Conservation (phyloP, 1,284 basidiomycete species). For the Veloboletus limbatus region DNA sequence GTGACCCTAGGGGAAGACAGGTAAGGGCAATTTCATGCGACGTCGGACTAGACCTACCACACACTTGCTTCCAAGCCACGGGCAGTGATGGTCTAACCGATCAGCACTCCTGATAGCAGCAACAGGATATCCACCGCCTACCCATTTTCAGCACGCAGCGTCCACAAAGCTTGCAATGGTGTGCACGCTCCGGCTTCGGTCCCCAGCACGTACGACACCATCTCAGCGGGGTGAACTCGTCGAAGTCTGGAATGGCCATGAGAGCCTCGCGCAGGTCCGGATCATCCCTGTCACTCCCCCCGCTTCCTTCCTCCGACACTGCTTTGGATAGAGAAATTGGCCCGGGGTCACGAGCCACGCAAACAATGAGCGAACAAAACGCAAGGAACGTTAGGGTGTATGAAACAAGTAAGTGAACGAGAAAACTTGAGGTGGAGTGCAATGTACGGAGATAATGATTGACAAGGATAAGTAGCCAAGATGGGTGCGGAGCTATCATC, state of each 20-base stretch:
- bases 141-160: slow-evolving; percentile 86
- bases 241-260: slow-evolving; percentile 43
- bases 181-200: slow-evolving; percentile 79
- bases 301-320: slow-evolving; percentile 27
- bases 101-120: slow-evolving; percentile 12
- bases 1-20: slow-evolving; percentile 55
- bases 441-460: slow-evolving; percentile 61
- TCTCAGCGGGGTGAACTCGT: slow-evolving; percentile 50
- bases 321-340: slow-evolving; percentile 44
- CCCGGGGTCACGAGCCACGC: slow-evolving; percentile 71
- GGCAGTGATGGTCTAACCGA: slow-evolving; percentile 80
- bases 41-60: slow-evolving; percentile 49
- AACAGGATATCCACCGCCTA: slow-evolving; percentile 33
- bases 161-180: slow-evolving; percentile 78
- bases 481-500: slow-evolving; percentile 70
- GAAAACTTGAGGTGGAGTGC: slow-evolving; percentile 45
- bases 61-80: slow-evolving; percentile 80
- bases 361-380: slow-evolving; percentile 68
- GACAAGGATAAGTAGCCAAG: slow-evolving; percentile 61
- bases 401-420: slow-evolving; percentile 51
- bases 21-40: slow-evolving; percentile 1
- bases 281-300: slow-evolving; percentile 41
- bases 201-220: slow-evolving; percentile 79
- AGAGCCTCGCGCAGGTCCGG: slow-evolving; percentile 61
- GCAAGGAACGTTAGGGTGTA: slow-evolving; percentile 66